Percentiles rank a stretch among this genome's conserved stretches.
Evolutionary conservation across 2,329 filamentous ascomycete genomes (phyloP).

Genomic region (Diaporthe longicolla): DNA sequence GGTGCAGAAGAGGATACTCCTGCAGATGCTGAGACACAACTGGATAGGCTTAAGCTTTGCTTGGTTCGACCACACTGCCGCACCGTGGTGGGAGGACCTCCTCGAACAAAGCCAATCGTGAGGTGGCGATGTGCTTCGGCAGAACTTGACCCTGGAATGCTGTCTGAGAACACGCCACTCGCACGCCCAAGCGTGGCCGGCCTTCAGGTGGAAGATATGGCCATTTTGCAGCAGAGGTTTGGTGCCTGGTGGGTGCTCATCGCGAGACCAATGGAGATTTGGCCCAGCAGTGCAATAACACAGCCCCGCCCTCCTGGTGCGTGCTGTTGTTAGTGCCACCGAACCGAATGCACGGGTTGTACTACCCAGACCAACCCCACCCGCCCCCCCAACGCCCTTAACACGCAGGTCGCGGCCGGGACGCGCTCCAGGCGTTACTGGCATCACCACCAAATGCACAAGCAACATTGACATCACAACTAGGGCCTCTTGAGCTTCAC

Average conservation of each 20-base stretch:
- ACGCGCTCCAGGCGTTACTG: background rate
- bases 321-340: slow-evolving; percentile 3
- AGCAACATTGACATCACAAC: background rate
- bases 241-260: too few relatives aligned
- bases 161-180: slow-evolving; percentile 13
- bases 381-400: background rate
- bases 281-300: background rate
- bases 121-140: slow-evolving; percentile 26
- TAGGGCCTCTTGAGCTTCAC: background rate
- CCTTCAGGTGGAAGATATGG: background rate
- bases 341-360: background rate
- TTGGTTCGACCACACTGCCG: background rate
- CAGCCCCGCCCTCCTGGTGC: background rate
- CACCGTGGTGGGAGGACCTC: slow-evolving; percentile 4
- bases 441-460: slow-evolving; percentile 20
- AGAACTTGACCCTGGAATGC: slow-evolving; percentile 17
- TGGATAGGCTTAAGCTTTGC: slow-evolving; percentile 2
- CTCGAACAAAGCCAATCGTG: slow-evolving; percentile 26
- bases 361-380: too few relatives aligned
- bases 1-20: slow-evolving; percentile 12
- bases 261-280: too few relatives aligned
- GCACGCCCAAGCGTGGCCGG: slow-evolving; percentile 22
- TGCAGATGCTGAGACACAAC: slow-evolving; percentile 34
- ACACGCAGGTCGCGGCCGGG: slow-evolving; percentile 18
- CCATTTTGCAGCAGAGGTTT: background rate